These are phyloP conservation scores for Fibroporia radiculosa DNA, from an alignment of 768 basidiomycete genomes.

Conservation along the genomic window DNA sequence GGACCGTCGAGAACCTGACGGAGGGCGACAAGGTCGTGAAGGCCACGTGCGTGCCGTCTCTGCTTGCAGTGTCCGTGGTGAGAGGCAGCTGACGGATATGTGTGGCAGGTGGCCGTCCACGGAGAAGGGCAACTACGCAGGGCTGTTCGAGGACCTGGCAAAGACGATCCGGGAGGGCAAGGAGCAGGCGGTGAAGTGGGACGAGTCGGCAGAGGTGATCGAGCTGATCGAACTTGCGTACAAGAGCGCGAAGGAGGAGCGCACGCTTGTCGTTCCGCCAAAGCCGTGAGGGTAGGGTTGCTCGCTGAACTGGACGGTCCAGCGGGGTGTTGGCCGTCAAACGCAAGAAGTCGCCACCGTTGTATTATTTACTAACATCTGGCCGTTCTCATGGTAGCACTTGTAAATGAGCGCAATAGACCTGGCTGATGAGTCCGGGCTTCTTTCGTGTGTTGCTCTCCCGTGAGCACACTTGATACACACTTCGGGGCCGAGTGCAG, in stretches of 20 bases:
- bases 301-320: no score
- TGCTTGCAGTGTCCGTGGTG: constrained; percentile 8
- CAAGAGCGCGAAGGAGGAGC: constrained; percentile 55
- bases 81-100: no score
- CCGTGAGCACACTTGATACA: no score
- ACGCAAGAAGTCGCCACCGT: no score
- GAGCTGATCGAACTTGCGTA: constrained; percentile 72
- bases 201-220: constrained; percentile 63
- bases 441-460: no score
- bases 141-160: constrained; percentile 60
- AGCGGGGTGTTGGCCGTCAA: no score
- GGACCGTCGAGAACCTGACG: constrained; percentile 48
- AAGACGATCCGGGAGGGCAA: constrained; percentile 48
- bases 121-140: constrained; percentile 49
- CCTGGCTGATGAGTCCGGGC: no score
- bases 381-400: no score
- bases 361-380: no score
- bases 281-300: constrained; percentile 6
- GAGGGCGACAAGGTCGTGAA: constrained; percentile 32
- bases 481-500: no score
- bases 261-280: constrained; percentile 30
- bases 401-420: no score
- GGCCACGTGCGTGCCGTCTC: constrained; percentile 26
- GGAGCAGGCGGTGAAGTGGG: constrained; percentile 60
- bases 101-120: constrained; percentile 62